phyloP scores from a whole-genome alignment of 306 rosid species.

The Gillenia trifoliata region DNA sequence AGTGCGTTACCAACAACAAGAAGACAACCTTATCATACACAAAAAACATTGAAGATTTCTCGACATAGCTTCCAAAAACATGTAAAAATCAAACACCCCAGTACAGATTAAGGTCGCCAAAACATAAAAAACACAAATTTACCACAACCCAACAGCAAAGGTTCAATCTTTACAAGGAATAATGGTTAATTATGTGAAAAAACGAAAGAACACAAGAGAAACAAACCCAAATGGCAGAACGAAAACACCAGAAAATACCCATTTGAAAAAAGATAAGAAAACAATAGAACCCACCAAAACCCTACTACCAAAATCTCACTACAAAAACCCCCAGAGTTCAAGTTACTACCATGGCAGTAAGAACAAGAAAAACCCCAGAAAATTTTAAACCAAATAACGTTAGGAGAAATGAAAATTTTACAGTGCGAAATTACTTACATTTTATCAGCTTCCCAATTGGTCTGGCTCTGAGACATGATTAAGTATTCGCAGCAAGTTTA shows the following conservation, averaged over 20 bases:
- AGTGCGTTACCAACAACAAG: not conserved
- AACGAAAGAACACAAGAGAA: too few species aligned
- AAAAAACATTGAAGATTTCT: not conserved
- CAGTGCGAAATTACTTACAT: slow-evolving; percentile 28
- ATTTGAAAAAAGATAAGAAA: not conserved
- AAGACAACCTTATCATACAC: not conserved
- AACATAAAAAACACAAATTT: not conserved
- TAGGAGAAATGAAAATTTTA: not conserved
- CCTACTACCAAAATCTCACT: slow-evolving; percentile 11
- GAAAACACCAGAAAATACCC: not conserved
- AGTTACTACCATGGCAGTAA: not conserved
- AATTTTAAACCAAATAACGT: not conserved
- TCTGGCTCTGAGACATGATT: slow-evolving; percentile 47
- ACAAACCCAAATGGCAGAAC: not conserved
- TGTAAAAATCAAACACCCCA: not conserved
- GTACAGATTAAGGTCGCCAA: not conserved
- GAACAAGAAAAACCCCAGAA: not conserved
- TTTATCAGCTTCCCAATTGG: slow-evolving; percentile 54
- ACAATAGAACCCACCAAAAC: not conserved
- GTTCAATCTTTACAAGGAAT: not conserved
- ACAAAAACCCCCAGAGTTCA: not conserved
- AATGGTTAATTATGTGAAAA: not conserved
- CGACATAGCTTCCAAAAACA: not conserved
- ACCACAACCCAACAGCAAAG: slow-evolving; percentile 11
- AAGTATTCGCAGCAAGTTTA: not conserved